phyloP scores from a whole-genome alignment of 1,284 basidiomycete genomes.

The Nidula niveotomentosa region DNA sequence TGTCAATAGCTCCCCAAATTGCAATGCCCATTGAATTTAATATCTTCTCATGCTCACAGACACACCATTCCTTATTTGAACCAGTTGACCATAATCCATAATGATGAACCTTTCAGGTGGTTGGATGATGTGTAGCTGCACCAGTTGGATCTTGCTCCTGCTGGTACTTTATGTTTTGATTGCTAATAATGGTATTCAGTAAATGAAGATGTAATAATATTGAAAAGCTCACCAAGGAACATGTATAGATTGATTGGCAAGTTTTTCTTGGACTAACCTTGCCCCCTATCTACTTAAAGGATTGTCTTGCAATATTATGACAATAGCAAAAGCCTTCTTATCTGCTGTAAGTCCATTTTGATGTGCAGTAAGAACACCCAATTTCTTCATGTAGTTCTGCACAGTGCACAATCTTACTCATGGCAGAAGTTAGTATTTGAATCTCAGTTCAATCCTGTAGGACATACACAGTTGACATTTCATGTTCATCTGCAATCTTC shows the following conservation, averaged over 20 bases:
- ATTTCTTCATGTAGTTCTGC: background rate
- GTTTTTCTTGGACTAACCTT: no score
- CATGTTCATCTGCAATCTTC: slow-evolving; percentile 3
- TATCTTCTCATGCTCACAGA: slow-evolving; percentile 25
- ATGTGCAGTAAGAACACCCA: background rate
- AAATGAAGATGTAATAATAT: background rate
- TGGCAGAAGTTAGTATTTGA: slow-evolving; percentile 3
- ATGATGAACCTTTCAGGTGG: slow-evolving; percentile 15
- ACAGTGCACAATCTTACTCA: background rate
- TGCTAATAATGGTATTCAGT: slow-evolving; percentile 3
- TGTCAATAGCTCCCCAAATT: slow-evolving; percentile 21
- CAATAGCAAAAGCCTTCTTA: background rate
- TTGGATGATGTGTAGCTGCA: slow-evolving; percentile 12
- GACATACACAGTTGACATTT: background rate
- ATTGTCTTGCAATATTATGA: background rate
- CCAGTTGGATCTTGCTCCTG: slow-evolving; percentile 7
- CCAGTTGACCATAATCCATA: slow-evolving; percentile 17
- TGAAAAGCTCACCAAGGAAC: slow-evolving; percentile 10
- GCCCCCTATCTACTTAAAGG: background rate
- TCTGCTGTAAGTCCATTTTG: background rate
- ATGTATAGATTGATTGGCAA: slow-evolving; percentile 12
- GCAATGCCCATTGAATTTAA: slow-evolving; percentile 20
- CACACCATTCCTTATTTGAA: slow-evolving; percentile 24
- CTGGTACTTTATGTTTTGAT: slow-evolving; percentile 10
- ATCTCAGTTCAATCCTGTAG: background rate